Percentiles rank a stretch among this genome's conserved stretches.
phyloP scores from a whole-genome alignment of 495 filamentous ascomycete genomes.

The Lasiosphaeria hispida region DNA sequence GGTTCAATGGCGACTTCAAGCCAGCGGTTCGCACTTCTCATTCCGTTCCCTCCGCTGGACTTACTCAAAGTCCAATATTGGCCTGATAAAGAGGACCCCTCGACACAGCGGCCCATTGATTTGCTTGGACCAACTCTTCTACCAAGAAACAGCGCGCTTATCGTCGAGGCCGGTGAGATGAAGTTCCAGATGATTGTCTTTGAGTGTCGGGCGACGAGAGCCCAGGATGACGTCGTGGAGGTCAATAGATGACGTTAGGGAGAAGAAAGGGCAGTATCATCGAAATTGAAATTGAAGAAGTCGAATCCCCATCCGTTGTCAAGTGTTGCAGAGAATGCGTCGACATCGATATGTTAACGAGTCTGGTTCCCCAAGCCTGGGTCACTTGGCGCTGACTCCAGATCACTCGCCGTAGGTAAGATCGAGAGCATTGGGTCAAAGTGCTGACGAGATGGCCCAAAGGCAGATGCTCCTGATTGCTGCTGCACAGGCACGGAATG shows the following conservation, averaged over 20 bases:
- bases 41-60: constrained; percentile 2
- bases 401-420: background rate
- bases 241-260: background rate
- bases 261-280: constrained; percentile 1
- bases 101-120: background rate
- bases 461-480: background rate
- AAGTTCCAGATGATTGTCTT: constrained; percentile 3
- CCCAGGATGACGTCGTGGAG: background rate
- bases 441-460: background rate
- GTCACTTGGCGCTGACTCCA: background rate
- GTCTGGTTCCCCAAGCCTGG: constrained; percentile 3
- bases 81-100: background rate
- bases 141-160: constrained; percentile 4
- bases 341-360: background rate
- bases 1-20: background rate
- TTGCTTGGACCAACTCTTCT: background rate
- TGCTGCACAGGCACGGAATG: too few species aligned
- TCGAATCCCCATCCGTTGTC: background rate
- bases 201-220: background rate
- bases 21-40: background rate
- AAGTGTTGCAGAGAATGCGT: background rate
- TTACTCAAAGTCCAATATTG: constrained; percentile 1
- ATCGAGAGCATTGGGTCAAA: constrained; percentile 7
- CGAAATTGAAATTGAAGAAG: background rate
- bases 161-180: constrained; percentile 4